Evolutionary conservation across 2,329 filamentous ascomycete species (phyloP).

Genomic region (Pseudonectria foliicola): DNA sequence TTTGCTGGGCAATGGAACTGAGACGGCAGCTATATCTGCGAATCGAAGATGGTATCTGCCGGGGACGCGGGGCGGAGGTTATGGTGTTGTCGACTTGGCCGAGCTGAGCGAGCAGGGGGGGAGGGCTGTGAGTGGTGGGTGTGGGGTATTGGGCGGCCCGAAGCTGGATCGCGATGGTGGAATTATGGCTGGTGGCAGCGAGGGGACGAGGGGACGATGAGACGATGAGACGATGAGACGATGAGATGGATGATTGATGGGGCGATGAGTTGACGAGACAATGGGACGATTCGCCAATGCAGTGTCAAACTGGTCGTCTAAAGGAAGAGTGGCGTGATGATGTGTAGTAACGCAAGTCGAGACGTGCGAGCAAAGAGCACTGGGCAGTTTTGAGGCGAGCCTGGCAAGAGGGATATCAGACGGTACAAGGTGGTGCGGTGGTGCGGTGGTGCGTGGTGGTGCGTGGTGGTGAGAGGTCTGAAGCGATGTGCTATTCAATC

Average conservation of each 20-base stretch:
- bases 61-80: constrained; percentile 5
- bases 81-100: too few species aligned
- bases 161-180: constrained; percentile 2
- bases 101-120: background rate
- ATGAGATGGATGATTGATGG: constrained; percentile 2
- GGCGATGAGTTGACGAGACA: constrained; percentile 1
- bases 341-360: too few species aligned
- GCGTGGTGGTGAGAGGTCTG: constrained; percentile 18
- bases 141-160: constrained; percentile 6
- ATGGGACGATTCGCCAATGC: background rate
- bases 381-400: too few species aligned
- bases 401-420: constrained; percentile 10
- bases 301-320: constrained; percentile 2
- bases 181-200: background rate
- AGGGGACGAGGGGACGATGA: constrained; percentile 10
- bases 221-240: constrained; percentile 10
- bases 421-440: too few species aligned
- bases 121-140: constrained; percentile 5
- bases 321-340: too few species aligned
- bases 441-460: constrained; percentile 16
- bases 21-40: constrained; percentile 2
- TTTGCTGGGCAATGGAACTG: constrained; percentile 13
- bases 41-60: constrained; percentile 12
- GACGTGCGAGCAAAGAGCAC: too few species aligned
- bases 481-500: constrained; percentile 18